These are phyloP conservation scores for Pseudozyma sp. DNA, from an alignment of 1,284 basidiomycete species.

Conservation along the genomic window DNA sequence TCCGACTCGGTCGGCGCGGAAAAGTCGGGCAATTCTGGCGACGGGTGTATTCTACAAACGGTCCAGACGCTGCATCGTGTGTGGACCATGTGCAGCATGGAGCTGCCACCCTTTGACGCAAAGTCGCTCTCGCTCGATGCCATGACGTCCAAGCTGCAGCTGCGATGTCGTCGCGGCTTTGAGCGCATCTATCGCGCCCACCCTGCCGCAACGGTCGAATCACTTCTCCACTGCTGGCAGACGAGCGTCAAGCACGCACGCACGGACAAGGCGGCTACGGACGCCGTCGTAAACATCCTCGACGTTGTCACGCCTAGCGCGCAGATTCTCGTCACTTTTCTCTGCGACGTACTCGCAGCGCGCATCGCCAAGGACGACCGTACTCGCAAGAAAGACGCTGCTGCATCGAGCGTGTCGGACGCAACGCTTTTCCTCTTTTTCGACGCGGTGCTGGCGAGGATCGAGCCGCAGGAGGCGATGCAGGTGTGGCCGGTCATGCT, in stretches of 20 bases:
- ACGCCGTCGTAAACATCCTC: conserved; percentile 79
- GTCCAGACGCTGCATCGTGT: conserved; percentile 52
- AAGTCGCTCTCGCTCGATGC: conserved; percentile 45
- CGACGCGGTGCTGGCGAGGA: conserved; percentile 83
- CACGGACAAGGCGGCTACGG: conserved; percentile 1
- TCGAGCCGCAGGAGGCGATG: conserved; percentile 88
- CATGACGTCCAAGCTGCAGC: conserved; percentile 28
- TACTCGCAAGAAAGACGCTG: conserved; percentile 17
- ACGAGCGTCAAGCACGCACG: conserved; percentile 15
- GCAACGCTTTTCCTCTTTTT: conserved; percentile 80
- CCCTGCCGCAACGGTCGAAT: conserved; percentile 83
- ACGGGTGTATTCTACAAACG: conserved; percentile 19
- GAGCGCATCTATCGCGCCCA: conserved; percentile 87
- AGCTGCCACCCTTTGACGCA: conserved; percentile 29
- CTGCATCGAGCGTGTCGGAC: conserved; percentile 21
- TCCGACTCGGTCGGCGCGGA: conserved; percentile 21
- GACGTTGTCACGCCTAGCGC: conserved; percentile 86
- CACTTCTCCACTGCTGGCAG: conserved; percentile 82
- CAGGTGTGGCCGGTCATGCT: conserved; percentile 85
- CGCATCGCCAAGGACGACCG: conserved; percentile 70
- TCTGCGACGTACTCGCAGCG: conserved; percentile 76
- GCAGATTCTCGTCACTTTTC: conserved; percentile 87
- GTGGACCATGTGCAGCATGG: conserved; percentile 34
- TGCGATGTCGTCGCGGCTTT: conserved; percentile 68
- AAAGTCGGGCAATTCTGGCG: conserved; percentile 6